phyloP scores from a whole-genome alignment of 2,329 filamentous ascomycete genomes.

The Botryosphaeria dothidea region DNA sequence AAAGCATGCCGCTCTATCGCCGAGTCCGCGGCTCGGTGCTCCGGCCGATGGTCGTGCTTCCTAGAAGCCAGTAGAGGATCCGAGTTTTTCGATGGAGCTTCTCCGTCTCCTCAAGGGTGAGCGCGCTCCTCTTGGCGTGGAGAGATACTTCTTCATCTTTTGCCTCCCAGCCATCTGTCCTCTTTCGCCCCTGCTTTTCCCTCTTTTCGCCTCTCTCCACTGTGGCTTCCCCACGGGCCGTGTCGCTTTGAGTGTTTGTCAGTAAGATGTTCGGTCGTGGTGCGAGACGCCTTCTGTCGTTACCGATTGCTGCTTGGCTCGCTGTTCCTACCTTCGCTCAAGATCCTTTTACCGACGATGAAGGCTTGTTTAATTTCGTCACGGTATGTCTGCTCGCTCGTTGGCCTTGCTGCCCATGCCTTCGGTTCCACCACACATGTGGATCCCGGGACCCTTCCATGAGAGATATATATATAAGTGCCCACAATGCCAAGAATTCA shows the following conservation, averaged over 20 bases:
- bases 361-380: constrained; percentile 8
- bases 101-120: not conserved
- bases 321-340: not conserved
- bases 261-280: not conserved
- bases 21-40: not conserved
- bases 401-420: not conserved
- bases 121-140: not conserved
- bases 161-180: not conserved
- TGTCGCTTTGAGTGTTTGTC: not conserved
- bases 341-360: constrained; percentile 4
- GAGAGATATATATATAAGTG: not conserved
- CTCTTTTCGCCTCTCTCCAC: not conserved
- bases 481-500: not conserved
- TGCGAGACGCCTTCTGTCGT: not conserved
- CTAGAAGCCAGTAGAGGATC: not conserved
- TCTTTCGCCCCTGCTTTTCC: not conserved
- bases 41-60: not conserved
- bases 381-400: not conserved
- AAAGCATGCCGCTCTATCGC: not conserved
- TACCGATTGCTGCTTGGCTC: not conserved
- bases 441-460: not conserved
- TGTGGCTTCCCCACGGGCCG: not conserved
- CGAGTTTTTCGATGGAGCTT: not conserved
- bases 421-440: too few relatives aligned
- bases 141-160: not conserved